phyloP scores from a whole-genome alignment of 768 basidiomycete species.

The Russula sp. region DNA sequence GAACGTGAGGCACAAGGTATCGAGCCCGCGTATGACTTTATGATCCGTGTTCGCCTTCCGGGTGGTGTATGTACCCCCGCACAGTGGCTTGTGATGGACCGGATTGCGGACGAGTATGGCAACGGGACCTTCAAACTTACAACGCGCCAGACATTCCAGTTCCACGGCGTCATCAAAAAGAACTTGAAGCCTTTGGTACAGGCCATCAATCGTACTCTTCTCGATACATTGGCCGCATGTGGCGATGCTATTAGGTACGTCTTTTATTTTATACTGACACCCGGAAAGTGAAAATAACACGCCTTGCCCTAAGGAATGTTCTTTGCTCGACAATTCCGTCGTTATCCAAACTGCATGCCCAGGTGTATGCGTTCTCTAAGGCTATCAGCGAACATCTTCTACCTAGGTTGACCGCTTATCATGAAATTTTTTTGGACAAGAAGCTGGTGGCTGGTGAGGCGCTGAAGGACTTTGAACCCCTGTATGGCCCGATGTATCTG shows the following conservation, averaged over 20 bases:
- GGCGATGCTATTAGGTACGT: slow-evolving; percentile 92
- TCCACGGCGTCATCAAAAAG: slow-evolving; percentile 97
- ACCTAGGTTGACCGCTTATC: slow-evolving; percentile 89
- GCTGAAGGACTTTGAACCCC: slow-evolving; percentile 88
- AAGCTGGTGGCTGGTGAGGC: slow-evolving; percentile 93
- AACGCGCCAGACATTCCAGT: slow-evolving; percentile 97
- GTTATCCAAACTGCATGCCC: slow-evolving; percentile 75
- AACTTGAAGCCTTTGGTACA: slow-evolving; percentile 96
- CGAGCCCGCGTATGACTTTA: slow-evolving; percentile 95
- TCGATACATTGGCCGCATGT: slow-evolving; percentile 97
- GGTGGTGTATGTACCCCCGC: slow-evolving; percentile 88
- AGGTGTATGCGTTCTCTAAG: slow-evolving; percentile 81
- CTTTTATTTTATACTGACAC: neutral
- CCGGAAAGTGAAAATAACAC: neutral
- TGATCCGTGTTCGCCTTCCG: slow-evolving; percentile 97
- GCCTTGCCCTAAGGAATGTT: slow-evolving; percentile 58
- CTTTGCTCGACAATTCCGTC: slow-evolving; percentile 88
- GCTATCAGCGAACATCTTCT: slow-evolving; percentile 79
- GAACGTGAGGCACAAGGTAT: slow-evolving; percentile 88
- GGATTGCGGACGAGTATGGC: slow-evolving; percentile 93
- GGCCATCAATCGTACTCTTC: slow-evolving; percentile 82
- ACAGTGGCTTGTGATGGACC: slow-evolving; percentile 96
- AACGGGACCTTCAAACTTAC: slow-evolving; percentile 95
- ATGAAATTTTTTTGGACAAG: slow-evolving; percentile 99
- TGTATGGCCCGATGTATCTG: slow-evolving; percentile 97